These are phyloP conservation scores for Scleromitrula shiraiana DNA, from an alignment of 2,329 filamentous ascomycete species.

Conservation along the genomic window DNA sequence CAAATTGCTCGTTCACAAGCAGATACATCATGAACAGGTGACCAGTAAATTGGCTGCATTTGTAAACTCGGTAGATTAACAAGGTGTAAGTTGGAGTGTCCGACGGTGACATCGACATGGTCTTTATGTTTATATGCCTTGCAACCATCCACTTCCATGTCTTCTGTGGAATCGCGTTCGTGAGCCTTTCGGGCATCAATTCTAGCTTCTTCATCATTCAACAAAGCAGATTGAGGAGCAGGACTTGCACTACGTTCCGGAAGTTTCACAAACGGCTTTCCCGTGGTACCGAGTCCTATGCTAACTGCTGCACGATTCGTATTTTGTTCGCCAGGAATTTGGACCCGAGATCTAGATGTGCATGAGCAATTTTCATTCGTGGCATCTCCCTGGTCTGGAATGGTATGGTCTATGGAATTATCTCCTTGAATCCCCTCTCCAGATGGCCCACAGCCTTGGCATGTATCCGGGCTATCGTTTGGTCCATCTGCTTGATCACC, in stretches of 20 bases:
- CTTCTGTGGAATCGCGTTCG: conserved; percentile 15
- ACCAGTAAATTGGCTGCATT: conserved; percentile 99
- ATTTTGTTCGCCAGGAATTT: not conserved
- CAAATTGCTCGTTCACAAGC: conserved; percentile 80
- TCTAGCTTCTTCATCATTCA: not conserved
- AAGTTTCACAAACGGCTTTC: conserved; percentile 40
- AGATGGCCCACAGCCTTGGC: not conserved
- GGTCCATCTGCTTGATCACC: conserved; percentile 1
- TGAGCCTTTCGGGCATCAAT: conserved; percentile 3
- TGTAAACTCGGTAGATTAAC: conserved; percentile 74
- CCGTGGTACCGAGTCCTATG: conserved; percentile 34
- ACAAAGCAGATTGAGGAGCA: not conserved
- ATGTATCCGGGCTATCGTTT: not conserved
- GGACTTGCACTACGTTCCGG: conserved; percentile 21
- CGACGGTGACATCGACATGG: conserved; percentile 64
- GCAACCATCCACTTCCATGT: conserved; percentile 18
- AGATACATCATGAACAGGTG: conserved; percentile 80
- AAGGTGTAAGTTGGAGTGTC: conserved; percentile 80
- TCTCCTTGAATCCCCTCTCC: not conserved
- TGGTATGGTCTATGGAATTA: not conserved
- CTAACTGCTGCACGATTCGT: not conserved
- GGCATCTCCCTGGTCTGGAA: conserved; percentile 8
- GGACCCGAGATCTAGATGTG: not conserved
- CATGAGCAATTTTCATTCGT: conserved; percentile 5
- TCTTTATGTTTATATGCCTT: conserved; percentile 22